Evolutionary conservation across 306 rosid species (phyloP).

Genomic region (cucumber (Cucumis sativus)): Cucumber_9930_V3 NC_026659.2:30063501-30064000

Average conservation of each 20-base stretch:
- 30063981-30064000: slow-evolving; percentile 51
- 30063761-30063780: slow-evolving; percentile 35
- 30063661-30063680: slow-evolving; percentile 69
- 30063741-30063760: slow-evolving; percentile 57
- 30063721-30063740: slow-evolving; percentile 57
- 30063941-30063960: slow-evolving; percentile 82
- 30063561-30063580: slow-evolving; percentile 45
- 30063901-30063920: slow-evolving; percentile 8
- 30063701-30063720: slow-evolving; percentile 65
- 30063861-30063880: slow-evolving; percentile 78
- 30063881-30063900: slow-evolving; percentile 13
- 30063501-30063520: slow-evolving; percentile 78
- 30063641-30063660: slow-evolving; percentile 26
- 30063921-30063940: slow-evolving; percentile 42
- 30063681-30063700: slow-evolving; percentile 54
- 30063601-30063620: slow-evolving; percentile 82
- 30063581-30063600: slow-evolving; percentile 78
- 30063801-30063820: slow-evolving; percentile 46
- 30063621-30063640: slow-evolving; percentile 63
- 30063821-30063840: slow-evolving; percentile 87
- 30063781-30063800: slow-evolving; percentile 1
- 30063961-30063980: slow-evolving; percentile 76
- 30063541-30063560: slow-evolving; percentile 56
- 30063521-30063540: slow-evolving; percentile 85
- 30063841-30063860: slow-evolving; percentile 74